Conservation (phyloP, 2,329 filamentous ascomycete species). For the Camillea tinctor region DNA sequence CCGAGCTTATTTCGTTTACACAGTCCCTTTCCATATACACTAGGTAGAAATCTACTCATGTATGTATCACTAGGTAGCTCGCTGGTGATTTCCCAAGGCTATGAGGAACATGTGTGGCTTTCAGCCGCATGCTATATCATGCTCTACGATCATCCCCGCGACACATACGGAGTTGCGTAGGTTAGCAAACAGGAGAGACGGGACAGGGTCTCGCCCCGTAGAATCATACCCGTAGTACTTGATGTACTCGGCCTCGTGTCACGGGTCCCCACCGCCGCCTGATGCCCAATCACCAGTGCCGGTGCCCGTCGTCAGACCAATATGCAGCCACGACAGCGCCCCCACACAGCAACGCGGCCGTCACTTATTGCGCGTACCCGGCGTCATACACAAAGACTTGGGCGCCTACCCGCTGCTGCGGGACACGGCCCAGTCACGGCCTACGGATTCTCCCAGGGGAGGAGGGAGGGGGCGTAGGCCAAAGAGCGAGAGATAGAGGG, state of each 20-base stretch:
- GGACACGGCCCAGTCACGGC: neutral
- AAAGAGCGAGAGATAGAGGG: neutral
- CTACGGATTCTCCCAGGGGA: neutral
- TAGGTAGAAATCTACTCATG: no score
- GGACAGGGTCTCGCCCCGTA: neutral
- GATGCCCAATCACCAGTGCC: neutral
- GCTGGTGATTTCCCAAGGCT: no score
- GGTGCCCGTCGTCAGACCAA: neutral
- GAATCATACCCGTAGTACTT: neutral
- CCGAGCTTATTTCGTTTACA: no score
- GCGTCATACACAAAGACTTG: neutral
- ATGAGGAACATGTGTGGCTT: no score
- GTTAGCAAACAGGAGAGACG: neutral
- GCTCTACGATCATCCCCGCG: no score
- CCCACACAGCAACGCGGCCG: neutral
- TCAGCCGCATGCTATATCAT: no score
- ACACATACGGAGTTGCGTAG: no score
- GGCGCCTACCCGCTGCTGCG: neutral
- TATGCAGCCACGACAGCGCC: neutral
- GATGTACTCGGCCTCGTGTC: neutral
- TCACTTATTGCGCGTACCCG: neutral
- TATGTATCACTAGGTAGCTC: no score
- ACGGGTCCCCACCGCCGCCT: neutral
- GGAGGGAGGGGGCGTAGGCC: neutral
- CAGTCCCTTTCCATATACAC: no score